Evolutionary conservation across 768 basidiomycete genomes (phyloP).

Genomic region (Butyriboletus loyo): DNA sequence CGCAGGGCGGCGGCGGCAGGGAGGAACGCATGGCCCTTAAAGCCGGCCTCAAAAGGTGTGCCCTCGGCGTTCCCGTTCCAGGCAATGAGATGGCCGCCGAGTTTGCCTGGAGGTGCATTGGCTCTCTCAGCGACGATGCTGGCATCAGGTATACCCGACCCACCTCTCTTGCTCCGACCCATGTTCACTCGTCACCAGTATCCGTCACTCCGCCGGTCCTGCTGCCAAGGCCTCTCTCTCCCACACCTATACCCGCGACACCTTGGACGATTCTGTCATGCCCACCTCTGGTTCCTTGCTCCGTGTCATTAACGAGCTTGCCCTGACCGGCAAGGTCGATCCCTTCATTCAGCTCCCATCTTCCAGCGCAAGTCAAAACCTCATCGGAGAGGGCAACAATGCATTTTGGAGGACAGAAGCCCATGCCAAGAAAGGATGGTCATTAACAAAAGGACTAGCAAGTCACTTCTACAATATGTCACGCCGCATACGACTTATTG

Average conservation of each 20-base stretch:
- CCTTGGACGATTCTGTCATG: slow-evolving; percentile 26
- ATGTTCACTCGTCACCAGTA: slow-evolving; percentile 42
- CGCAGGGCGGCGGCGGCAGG: slow-evolving; percentile 23
- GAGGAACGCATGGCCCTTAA: slow-evolving; percentile 54
- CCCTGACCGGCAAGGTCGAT: slow-evolving; percentile 21
- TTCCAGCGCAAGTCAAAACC: neutral
- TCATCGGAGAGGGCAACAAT: slow-evolving; percentile 22
- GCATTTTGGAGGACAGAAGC: slow-evolving; percentile 29
- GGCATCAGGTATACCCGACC: slow-evolving; percentile 62
- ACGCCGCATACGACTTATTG: neutral
- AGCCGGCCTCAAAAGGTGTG: slow-evolving; percentile 50
- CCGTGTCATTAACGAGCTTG: slow-evolving; percentile 21
- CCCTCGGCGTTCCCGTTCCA: slow-evolving; percentile 10
- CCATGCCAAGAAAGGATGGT: slow-evolving; percentile 23
- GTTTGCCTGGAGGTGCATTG: slow-evolving; percentile 71
- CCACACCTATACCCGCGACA: slow-evolving; percentile 70
- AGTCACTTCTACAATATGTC: slow-evolving; percentile 2
- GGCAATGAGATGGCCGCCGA: slow-evolving; percentile 84
- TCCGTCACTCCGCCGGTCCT: slow-evolving; percentile 80
- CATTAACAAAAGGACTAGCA: slow-evolving; percentile 19
- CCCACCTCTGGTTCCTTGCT: slow-evolving; percentile 24
- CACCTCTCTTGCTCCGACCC: neutral
- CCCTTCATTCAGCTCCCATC: slow-evolving; percentile 8
- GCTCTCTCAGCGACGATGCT: slow-evolving; percentile 67
- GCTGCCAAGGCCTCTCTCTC: slow-evolving; percentile 80